Percentiles rank a stretch among this genome's conserved stretches.
Evolutionary conservation across 495 filamentous ascomycete species (phyloP).

Genomic region (Penicillium canariense): DNA sequence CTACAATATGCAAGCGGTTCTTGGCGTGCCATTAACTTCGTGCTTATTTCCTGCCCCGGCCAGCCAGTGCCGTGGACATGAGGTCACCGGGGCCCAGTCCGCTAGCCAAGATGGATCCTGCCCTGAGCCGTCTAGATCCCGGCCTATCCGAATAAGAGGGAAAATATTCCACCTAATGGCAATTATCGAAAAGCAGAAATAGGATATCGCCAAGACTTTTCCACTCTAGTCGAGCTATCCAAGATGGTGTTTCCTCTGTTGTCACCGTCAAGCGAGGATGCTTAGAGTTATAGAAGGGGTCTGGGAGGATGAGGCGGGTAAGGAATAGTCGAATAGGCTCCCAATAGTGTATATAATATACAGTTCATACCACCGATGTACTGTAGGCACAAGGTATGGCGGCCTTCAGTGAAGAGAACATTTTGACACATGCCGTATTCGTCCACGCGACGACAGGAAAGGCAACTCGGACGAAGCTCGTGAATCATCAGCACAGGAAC

Average conservation of each 20-base stretch:
- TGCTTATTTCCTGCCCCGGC: not conserved
- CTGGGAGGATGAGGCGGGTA: not conserved
- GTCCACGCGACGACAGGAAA: not conserved
- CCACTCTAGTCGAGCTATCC: not conserved
- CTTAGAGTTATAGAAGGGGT: not conserved
- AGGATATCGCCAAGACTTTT: slow-evolving; percentile 6
- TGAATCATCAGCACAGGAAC: not conserved
- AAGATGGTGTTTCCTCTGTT: slow-evolving; percentile 3
- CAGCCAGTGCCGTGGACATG: slow-evolving; percentile 3
- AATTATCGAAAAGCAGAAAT: not conserved
- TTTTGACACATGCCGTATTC: not conserved
- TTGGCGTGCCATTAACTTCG: not conserved
- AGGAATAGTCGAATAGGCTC: not conserved
- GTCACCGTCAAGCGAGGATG: not conserved
- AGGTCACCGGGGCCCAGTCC: slow-evolving; percentile 14
- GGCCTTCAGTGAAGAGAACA: not conserved
- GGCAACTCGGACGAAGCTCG: not conserved
- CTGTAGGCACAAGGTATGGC: not conserved
- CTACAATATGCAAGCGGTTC: too few species aligned
- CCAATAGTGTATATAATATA: not conserved
- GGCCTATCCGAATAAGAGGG: slow-evolving; percentile 19
- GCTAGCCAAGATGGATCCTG: not conserved
- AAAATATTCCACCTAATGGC: not conserved
- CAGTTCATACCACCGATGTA: too few species aligned
- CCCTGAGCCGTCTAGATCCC: slow-evolving; percentile 11